Base-by-base conservation (phyloP, 1,139 yeast species). In the Scheffersomyces parashehatae region DNA sequence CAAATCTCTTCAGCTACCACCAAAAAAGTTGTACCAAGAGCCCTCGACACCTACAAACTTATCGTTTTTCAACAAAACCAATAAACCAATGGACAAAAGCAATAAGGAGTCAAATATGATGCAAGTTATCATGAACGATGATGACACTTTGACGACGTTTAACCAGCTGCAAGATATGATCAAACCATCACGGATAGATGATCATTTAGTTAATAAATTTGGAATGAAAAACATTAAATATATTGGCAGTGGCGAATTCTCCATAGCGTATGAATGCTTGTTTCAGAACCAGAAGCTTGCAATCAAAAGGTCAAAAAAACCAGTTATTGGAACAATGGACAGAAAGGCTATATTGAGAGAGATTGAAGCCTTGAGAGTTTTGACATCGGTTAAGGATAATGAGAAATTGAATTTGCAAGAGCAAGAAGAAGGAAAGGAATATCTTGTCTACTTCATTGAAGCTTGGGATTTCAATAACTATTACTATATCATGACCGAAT, bases 401-500 rank as follows among this genome's bases (percentile, higher is more conserved):
- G 68, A 37, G 45, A 50, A 36, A 5, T 49, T 61, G 15, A 62
- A 70, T 47, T 46, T 67, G 38, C 71, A 71, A 39, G 89, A 85
- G 53, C 83, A 81, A 48, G 93, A 85, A 51, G 77, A 72, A 45
- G 95, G 93, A 3, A 82, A 83, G 52, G 96, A 88, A 54, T 85
- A 88, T 60, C 80, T 91, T 37, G 81, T 93, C 35, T 83, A 83
- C 52, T 81, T 88, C 51, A 78, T 88, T 28, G 91, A 89, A 58
- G 90, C 90, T 9, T 93, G 98, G 98, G 95, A 88, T 53, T 71
- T 71, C 56, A 75, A 79, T 52, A 82, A 82, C 42, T 83, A 84
- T 55, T 80, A 86, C 54, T 93, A 91, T 62, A 88, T 93, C 36
- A 89, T 91, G 95, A 91, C 96, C 2, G 98, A 91, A 58, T 90